Evolutionary conservation across 2,329 filamentous ascomycete genomes (phyloP).

Genomic region (Nectriaceae sp.): DNA sequence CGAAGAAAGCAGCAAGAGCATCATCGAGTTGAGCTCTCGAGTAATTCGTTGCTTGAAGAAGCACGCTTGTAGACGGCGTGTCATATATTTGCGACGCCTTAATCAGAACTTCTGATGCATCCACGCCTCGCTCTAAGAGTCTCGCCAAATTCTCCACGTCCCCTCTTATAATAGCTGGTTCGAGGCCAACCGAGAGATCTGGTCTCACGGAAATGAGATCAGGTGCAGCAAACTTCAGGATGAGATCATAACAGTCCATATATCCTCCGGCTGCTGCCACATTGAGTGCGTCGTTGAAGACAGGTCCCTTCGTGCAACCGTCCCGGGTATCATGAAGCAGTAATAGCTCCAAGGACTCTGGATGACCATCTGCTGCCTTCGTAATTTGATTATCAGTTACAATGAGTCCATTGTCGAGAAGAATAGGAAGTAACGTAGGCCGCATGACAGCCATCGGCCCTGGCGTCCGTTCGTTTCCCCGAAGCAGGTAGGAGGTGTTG

Average conservation of each 20-base stretch:
- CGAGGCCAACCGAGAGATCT: neutral
- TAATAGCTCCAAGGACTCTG: neutral
- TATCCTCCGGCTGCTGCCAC: neutral
- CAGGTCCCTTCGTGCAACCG: neutral
- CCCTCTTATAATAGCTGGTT: neutral
- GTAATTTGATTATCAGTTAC: neutral
- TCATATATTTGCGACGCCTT: neutral
- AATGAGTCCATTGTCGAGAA: neutral
- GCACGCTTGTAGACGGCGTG: neutral
- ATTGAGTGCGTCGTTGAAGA: neutral
- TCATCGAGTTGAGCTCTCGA: neutral
- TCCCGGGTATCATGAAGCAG: neutral
- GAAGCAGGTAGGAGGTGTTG: neutral
- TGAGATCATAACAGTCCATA: neutral
- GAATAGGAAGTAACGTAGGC: neutral
- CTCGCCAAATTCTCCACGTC: neutral
- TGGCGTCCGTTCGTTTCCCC: neutral
- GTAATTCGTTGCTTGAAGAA: neutral
- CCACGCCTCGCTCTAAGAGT: neutral
- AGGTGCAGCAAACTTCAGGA: neutral
- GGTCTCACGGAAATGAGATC: neutral
- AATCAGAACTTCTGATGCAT: neutral
- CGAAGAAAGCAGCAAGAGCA: neutral
- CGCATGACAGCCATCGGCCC: neutral
- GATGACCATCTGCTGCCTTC: neutral